These are phyloP conservation scores for Petrea volubilis DNA, from an alignment of 257 asterid genomes.

Conservation along the genomic window DNA sequence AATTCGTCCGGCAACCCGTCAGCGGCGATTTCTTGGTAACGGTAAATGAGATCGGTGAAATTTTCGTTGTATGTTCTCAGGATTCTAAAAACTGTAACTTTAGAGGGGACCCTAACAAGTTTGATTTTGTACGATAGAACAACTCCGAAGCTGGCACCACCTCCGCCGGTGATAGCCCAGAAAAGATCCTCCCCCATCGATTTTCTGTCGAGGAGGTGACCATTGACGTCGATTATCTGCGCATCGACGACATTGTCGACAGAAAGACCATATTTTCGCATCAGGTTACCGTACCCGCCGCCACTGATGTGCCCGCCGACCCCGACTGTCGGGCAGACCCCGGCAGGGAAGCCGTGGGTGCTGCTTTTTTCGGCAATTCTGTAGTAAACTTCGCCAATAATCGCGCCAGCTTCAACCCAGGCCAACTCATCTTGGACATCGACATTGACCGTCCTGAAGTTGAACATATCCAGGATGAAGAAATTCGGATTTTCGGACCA, in stretches of 20 bases:
- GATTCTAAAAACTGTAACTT: conserved; percentile 37
- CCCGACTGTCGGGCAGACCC: conserved; percentile 58
- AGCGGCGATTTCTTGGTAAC: conserved; percentile 36
- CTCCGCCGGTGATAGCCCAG: conserved; percentile 67
- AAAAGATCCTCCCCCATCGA: conserved; percentile 64
- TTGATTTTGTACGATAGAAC: conserved; percentile 47
- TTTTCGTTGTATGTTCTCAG: conserved; percentile 25
- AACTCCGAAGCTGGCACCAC: conserved; percentile 54
- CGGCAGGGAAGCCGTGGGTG: conserved; percentile 47
- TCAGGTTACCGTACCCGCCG: conserved; percentile 57
- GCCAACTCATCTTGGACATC: conserved; percentile 36
- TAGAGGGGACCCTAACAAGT: conserved; percentile 33
- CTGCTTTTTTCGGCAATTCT: conserved; percentile 40
- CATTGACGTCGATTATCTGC: conserved; percentile 41
- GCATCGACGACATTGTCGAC: conserved; percentile 55
- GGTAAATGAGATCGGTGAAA: conserved; percentile 33
- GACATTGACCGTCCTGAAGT: conserved; percentile 38
- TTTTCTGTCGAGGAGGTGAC: conserved; percentile 37
- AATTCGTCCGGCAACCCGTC: conserved; percentile 34
- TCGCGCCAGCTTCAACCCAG: conserved; percentile 50
- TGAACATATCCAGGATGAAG: conserved; percentile 58
- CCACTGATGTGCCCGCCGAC: conserved; percentile 66
- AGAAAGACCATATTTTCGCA: conserved; percentile 56
- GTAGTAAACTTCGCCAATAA: conserved; percentile 51
- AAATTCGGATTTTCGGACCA: conserved; percentile 37